phyloP scores from a whole-genome alignment of 139 green algal genomes.

The Desmodesmus armatus region DNA sequence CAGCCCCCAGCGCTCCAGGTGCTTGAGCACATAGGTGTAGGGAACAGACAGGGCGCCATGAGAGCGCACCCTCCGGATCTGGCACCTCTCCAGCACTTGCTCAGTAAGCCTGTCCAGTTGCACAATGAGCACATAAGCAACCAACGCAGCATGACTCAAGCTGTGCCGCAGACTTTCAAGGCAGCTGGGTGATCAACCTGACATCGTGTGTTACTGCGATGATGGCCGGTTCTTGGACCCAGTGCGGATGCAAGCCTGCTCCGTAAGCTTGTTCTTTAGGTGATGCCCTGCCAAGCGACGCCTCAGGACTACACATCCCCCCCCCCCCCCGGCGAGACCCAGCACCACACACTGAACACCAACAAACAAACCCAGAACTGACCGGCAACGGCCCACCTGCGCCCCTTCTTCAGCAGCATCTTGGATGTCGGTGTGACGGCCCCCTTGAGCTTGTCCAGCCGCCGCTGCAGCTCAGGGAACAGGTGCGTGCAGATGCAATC shows the following conservation, averaged over 20 bases:
- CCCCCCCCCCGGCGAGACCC: background rate
- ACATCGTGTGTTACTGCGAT: too few relatives aligned
- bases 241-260: too few relatives aligned
- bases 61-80: constrained; percentile 72
- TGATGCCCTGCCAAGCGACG: too few relatives aligned
- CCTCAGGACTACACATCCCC: too few relatives aligned
- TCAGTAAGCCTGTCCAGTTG: constrained; percentile 80
- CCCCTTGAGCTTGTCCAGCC: constrained; percentile 61
- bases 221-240: too few relatives aligned
- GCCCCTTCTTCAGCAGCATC: constrained; percentile 75
- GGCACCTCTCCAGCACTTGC: constrained; percentile 80
- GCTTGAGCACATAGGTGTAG: constrained; percentile 71
- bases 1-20: constrained; percentile 77
- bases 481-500: constrained; percentile 61
- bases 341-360: too few relatives aligned
- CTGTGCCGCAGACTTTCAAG: too few relatives aligned
- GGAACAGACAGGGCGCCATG: constrained; percentile 62
- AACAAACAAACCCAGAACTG: too few relatives aligned
- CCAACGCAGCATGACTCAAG: too few relatives aligned
- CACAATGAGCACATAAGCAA: too few relatives aligned
- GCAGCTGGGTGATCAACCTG: too few relatives aligned
- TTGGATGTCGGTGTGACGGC: constrained; percentile 53
- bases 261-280: too few relatives aligned
- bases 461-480: constrained; percentile 71
- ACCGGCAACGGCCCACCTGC: constrained; percentile 62